Percentiles rank a stretch among this genome's conserved stretches.
phyloP scores from a whole-genome alignment of 2,329 filamentous ascomycete species.

The Fusarium pseudocircinatum region DNA sequence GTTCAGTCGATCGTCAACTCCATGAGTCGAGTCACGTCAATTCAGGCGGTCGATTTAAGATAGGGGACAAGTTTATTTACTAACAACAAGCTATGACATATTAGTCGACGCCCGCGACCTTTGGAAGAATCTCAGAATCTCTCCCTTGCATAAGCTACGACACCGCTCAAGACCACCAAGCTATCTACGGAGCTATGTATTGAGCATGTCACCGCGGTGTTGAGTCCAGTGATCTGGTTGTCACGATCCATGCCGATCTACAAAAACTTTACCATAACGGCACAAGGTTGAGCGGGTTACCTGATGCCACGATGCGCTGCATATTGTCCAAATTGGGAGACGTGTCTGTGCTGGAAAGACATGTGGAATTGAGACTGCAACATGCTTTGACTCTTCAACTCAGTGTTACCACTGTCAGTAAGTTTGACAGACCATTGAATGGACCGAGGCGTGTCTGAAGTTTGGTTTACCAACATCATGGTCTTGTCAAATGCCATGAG shows the following conservation, averaged over 20 bases:
- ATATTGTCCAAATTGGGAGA: conserved; percentile 20
- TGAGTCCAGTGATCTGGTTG: conserved; percentile 11
- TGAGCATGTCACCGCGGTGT: conserved; percentile 6
- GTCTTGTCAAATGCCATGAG: conserved; percentile 4
- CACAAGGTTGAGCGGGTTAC: conserved; percentile 7
- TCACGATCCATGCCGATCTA: conserved; percentile 26
- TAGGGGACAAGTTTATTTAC: conserved; percentile 26
- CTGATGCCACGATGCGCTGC: conserved; percentile 4
- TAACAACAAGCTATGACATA: conserved; percentile 21
- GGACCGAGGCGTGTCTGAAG: background rate
- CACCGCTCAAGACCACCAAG: conserved; percentile 15
- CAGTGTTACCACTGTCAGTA: background rate
- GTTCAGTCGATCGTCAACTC: conserved; percentile 22
- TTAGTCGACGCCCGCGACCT: conserved; percentile 13
- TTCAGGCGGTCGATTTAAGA: conserved; percentile 13
- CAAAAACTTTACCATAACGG: background rate
- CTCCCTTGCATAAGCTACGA: conserved; percentile 33
- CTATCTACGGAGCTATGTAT: conserved; percentile 2
- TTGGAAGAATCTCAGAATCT: conserved; percentile 1
- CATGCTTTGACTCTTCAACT: conserved; percentile 3
- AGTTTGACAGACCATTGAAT: background rate
- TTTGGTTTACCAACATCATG: background rate
- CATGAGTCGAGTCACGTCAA: background rate
- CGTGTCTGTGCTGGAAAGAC: conserved; percentile 9
- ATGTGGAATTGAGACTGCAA: background rate